Evolutionary conservation across 176 grass and related monocot genomes (phyloP).

Genomic region (Oryza glaberrima): DNA sequence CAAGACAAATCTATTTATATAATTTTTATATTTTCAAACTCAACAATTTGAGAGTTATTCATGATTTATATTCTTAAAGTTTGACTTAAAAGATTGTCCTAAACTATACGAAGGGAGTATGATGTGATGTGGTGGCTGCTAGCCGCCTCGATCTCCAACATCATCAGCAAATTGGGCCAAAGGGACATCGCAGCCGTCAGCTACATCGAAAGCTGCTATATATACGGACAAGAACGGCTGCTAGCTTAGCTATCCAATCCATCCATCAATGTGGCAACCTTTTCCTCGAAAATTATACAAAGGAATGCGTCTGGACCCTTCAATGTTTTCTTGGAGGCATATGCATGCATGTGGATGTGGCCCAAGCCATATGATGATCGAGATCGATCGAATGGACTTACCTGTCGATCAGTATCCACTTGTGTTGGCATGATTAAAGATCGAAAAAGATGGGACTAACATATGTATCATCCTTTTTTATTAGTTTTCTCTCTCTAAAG

Average conservation of each 20-base stretch:
- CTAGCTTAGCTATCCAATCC: neutral
- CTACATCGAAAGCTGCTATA: neutral
- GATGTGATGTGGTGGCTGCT: neutral
- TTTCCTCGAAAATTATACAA: neutral
- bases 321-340: neutral
- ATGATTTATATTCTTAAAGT: too few species aligned
- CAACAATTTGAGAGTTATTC: too few species aligned
- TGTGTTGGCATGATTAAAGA: neutral
- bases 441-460: neutral
- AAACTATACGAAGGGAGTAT: too few species aligned
- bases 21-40: too few species aligned
- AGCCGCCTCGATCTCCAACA: conserved; percentile 12
- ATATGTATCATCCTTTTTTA: neutral
- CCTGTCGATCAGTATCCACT: neutral
- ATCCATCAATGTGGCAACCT: neutral
- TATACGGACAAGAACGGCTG: conserved; percentile 3
- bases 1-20: too few species aligned
- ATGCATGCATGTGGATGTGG: neutral
- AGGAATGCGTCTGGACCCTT: neutral
- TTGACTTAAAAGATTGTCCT: too few species aligned
- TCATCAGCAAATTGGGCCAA: conserved; percentile 6
- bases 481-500: neutral
- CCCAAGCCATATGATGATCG: neutral
- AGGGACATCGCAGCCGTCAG: neutral
- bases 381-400: neutral